Conservation (phyloP, 352 stramenopile species). For the Thalassiosira pacifica region DNA sequence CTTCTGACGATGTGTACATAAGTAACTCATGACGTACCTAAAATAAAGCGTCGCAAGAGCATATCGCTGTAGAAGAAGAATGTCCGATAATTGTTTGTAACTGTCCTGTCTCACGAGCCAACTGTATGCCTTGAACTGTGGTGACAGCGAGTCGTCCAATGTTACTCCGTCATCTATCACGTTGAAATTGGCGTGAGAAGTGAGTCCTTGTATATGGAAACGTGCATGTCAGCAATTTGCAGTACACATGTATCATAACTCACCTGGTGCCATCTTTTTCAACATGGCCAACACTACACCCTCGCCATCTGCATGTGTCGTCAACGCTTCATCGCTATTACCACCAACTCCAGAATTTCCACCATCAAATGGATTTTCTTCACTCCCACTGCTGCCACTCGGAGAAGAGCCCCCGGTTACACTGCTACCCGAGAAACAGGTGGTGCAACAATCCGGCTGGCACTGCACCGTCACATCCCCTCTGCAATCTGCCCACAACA, state of each 20-base stretch:
- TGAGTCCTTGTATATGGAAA: neutral
- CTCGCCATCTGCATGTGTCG: slow-evolving; percentile 10
- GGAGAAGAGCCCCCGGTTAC: neutral
- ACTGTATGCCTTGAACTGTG: slow-evolving; percentile 53
- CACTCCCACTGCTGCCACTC: neutral
- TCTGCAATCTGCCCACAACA: slow-evolving; percentile 56
- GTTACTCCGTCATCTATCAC: slow-evolving; percentile 28
- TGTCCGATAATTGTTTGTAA: slow-evolving; percentile 31
- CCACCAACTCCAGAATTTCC: neutral
- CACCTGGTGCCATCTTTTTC: slow-evolving; percentile 24
- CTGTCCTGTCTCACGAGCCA: slow-evolving; percentile 28
- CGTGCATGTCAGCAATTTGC: no score
- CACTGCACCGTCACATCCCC: slow-evolving; percentile 22
- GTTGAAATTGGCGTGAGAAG: neutral
- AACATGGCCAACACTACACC: slow-evolving; percentile 16
- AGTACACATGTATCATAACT: no score
- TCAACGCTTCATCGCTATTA: neutral
- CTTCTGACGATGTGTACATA: no score
- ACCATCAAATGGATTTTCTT: neutral
- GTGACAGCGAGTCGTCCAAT: slow-evolving; percentile 36
- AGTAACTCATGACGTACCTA: slow-evolving; percentile 17
- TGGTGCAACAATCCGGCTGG: slow-evolving; percentile 39
- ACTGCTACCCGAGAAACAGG: slow-evolving; percentile 30
- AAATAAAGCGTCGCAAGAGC: slow-evolving; percentile 57
- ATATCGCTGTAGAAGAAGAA: slow-evolving; percentile 55